phyloP scores from a whole-genome alignment of 331 rosid genomes.

The Malus hybrid region DNA sequence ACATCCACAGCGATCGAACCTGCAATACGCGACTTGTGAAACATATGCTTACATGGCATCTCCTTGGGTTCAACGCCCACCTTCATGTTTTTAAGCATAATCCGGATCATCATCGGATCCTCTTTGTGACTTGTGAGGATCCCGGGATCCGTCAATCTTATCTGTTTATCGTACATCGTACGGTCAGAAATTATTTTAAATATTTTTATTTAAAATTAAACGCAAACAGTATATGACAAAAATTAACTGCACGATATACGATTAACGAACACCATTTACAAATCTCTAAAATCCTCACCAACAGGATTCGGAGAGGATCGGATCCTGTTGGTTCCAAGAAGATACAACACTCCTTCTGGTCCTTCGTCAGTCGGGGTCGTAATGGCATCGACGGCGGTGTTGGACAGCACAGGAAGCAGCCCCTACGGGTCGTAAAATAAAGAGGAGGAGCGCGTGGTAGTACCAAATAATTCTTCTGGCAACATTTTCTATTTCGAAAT shows the following conservation, averaged over 20 bases:
- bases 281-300: rapidly evolving
- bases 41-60: neutral
- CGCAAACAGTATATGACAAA: too few relatives aligned
- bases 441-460: neutral
- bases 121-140: too few relatives aligned
- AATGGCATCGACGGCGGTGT: neutral
- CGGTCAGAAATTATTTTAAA: too few relatives aligned
- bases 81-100: neutral
- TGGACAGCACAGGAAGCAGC: neutral
- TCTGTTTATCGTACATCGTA: rapidly evolving
- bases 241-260: too few relatives aligned
- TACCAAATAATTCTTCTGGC: neutral
- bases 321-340: neutral
- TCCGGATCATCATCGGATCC: rapidly evolving
- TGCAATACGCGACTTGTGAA: too few relatives aligned
- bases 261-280: rapidly evolving
- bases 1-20: too few relatives aligned
- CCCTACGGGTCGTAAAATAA: neutral
- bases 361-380: neutral
- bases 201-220: too few relatives aligned
- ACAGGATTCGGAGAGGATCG: too few relatives aligned
- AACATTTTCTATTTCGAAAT: too few relatives aligned
- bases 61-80: neutral
- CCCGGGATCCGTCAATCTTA: rapidly evolving
- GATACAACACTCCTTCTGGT: neutral